Evolutionary conservation across 1,284 basidiomycete genomes (phyloP).

Genomic region (Cryptococcus sp.): DNA sequence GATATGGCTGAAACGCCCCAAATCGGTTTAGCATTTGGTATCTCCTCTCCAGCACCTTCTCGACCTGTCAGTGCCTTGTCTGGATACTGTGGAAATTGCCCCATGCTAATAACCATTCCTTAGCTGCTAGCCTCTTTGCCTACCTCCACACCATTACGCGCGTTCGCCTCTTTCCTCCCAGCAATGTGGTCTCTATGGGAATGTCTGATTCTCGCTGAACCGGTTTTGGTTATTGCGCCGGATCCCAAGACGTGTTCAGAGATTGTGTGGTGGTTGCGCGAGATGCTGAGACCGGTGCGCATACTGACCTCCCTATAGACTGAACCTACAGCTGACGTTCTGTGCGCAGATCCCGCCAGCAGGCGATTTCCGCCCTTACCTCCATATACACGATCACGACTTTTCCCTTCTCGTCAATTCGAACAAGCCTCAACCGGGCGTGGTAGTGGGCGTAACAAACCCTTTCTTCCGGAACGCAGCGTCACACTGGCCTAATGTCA

Average conservation of each 20-base stretch:
- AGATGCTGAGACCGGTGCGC: conserved; percentile 78
- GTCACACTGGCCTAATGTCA: conserved; percentile 86
- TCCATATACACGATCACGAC: conserved; percentile 93
- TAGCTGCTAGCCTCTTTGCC: conserved; percentile 79
- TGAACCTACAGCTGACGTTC: neutral
- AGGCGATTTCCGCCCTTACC: conserved; percentile 87
- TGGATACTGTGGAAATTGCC: neutral
- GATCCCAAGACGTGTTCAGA: conserved; percentile 76
- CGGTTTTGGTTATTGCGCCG: conserved; percentile 78
- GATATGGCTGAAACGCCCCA: conserved; percentile 70
- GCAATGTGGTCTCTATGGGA: conserved; percentile 95
- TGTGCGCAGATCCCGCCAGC: conserved; percentile 70
- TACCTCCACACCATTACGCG: conserved; percentile 66
- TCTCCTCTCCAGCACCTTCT: conserved; percentile 8
- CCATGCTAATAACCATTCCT: neutral
- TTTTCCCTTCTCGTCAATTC: conserved; percentile 74
- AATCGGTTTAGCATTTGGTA: conserved; percentile 27
- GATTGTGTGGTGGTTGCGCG: conserved; percentile 86
- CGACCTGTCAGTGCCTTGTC: conserved; percentile 8
- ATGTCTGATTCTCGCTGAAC: conserved; percentile 82
- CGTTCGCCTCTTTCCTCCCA: conserved; percentile 73
- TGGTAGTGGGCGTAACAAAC: conserved; percentile 89
- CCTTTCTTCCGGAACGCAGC: conserved; percentile 88
- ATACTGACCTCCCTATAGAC: neutral
- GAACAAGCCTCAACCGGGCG: conserved; percentile 77